Conservation (phyloP, 768 basidiomycete genomes). For the Phanerochaete sordida region DNA sequence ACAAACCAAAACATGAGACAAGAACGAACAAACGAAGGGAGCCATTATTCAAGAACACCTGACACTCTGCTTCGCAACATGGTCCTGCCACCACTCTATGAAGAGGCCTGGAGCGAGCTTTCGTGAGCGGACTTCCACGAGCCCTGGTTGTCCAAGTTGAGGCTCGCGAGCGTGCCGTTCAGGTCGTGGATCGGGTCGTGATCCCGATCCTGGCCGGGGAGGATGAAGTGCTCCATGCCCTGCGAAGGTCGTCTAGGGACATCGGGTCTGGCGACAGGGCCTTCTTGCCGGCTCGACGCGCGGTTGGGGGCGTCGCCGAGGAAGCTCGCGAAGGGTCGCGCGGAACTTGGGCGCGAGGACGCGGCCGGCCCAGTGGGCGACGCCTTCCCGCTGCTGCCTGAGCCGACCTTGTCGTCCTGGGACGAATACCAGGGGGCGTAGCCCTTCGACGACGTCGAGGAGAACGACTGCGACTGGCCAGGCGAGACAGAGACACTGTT, state of each 20-base stretch:
- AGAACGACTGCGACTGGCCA: constrained; percentile 37
- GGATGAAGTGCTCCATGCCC: constrained; percentile 12
- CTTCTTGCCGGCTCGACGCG: constrained; percentile 38
- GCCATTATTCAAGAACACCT: constrained; percentile 3
- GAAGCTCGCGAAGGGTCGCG: constrained; percentile 43
- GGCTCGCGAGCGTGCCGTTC: constrained; percentile 73
- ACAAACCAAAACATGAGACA: constrained; percentile 13
- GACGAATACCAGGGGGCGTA: constrained; percentile 49
- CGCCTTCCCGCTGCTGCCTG: constrained; percentile 18
- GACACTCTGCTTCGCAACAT: neutral
- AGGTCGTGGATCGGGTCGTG: constrained; percentile 62
- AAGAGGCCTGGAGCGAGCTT: constrained; percentile 12
- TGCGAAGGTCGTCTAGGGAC: constrained; percentile 17
- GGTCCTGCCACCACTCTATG: constrained; percentile 4
- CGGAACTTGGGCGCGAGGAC: constrained; percentile 36
- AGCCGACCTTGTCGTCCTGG: constrained; percentile 37
- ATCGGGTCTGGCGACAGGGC: constrained; percentile 32
- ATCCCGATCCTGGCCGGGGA: constrained; percentile 29
- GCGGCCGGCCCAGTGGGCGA: constrained; percentile 25
- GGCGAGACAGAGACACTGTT: constrained; percentile 30
- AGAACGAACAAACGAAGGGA: constrained; percentile 8
- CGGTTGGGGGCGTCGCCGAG: constrained; percentile 34
- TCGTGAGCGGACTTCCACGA: constrained; percentile 30
- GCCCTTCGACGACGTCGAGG: constrained; percentile 43
- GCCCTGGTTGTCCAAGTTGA: constrained; percentile 52